phyloP scores from a whole-genome alignment of 129 eudicot species.

The Centaurea solstitialis region DNA sequence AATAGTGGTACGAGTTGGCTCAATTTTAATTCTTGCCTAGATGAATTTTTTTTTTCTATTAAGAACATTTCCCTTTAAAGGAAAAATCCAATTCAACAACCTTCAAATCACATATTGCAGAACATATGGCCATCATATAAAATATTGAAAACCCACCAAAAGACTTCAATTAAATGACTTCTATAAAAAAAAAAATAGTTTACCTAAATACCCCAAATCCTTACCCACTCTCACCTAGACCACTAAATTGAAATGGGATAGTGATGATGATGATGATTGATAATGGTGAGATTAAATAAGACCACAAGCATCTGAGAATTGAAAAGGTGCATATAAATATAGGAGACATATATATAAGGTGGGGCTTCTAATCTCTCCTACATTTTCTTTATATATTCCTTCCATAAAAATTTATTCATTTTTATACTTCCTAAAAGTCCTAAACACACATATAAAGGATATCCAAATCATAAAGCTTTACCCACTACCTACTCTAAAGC shows the following conservation, averaged over 20 bases:
- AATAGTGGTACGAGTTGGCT: slow-evolving; percentile 14
- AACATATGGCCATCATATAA: neutral
- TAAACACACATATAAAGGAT: slow-evolving; percentile 10
- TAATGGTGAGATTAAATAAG: neutral
- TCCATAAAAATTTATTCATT: neutral
- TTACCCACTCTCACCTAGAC: slow-evolving; percentile 24
- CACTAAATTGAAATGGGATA: slow-evolving; percentile 9
- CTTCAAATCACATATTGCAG: neutral
- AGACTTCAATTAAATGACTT: neutral
- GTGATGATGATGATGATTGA: neutral
- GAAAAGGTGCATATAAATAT: neutral
- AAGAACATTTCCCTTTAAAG: neutral
- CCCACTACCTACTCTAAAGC: slow-evolving; percentile 14
- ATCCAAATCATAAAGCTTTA: slow-evolving; percentile 19
- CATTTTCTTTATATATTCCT: slow-evolving; percentile 5
- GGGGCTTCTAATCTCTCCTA: slow-evolving; percentile 12
- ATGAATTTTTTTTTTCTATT: neutral
- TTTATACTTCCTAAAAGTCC: slow-evolving; percentile 16
- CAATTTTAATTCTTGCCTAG: neutral
- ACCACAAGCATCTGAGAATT: neutral
- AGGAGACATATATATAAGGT: slow-evolving; percentile 1
- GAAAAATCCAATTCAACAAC: neutral
- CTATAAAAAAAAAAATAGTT: neutral
- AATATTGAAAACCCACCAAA: neutral
- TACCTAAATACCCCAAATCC: neutral